These are phyloP conservation scores for Phytophthora meadii DNA, from an alignment of 352 stramenopile genomes.

Conservation along the genomic window DNA sequence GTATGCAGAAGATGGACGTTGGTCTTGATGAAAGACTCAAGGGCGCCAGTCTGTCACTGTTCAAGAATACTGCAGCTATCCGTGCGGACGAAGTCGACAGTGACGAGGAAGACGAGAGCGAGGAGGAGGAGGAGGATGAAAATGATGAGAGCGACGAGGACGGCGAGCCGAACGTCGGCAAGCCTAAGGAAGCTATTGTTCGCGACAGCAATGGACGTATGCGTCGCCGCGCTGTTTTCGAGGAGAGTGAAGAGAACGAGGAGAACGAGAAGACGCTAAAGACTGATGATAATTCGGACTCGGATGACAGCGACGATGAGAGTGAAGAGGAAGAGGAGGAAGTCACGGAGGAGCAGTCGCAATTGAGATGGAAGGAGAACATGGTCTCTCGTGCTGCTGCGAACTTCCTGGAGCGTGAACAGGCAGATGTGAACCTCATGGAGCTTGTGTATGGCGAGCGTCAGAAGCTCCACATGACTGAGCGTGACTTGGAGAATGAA, in stretches of 20 bases:
- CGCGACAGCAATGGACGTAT: slow-evolving; percentile 74
- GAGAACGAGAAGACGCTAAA: slow-evolving; percentile 31
- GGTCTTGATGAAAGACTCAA: slow-evolving; percentile 96
- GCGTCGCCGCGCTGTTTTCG: slow-evolving; percentile 82
- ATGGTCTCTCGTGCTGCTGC: slow-evolving; percentile 84
- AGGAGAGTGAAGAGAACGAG: slow-evolving; percentile 49
- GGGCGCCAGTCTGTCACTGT: slow-evolving; percentile 94
- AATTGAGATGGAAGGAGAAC: slow-evolving; percentile 89
- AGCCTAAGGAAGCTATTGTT: slow-evolving; percentile 73
- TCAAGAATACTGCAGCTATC: slow-evolving; percentile 93
- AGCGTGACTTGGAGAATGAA: slow-evolving; percentile 72
- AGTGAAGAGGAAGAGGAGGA: slow-evolving; percentile 60
- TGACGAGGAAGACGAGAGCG: slow-evolving; percentile 59
- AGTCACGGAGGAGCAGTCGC: slow-evolving; percentile 61
- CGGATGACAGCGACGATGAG: slow-evolving; percentile 46
- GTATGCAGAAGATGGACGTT: slow-evolving; percentile 91
- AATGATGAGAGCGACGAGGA: slow-evolving; percentile 66
- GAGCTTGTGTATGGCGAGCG: slow-evolving; percentile 91
- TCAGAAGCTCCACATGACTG: slow-evolving; percentile 84
- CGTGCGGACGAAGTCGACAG: slow-evolving; percentile 83
- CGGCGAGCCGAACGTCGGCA: slow-evolving; percentile 50
- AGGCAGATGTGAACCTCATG: slow-evolving; percentile 89
- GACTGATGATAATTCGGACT: slow-evolving; percentile 36
- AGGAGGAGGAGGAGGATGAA: slow-evolving; percentile 55
- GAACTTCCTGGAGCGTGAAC: slow-evolving; percentile 88